phyloP scores from a whole-genome alignment of 2,329 filamentous ascomycete species.

The Paramyrothecium roridum region DNA sequence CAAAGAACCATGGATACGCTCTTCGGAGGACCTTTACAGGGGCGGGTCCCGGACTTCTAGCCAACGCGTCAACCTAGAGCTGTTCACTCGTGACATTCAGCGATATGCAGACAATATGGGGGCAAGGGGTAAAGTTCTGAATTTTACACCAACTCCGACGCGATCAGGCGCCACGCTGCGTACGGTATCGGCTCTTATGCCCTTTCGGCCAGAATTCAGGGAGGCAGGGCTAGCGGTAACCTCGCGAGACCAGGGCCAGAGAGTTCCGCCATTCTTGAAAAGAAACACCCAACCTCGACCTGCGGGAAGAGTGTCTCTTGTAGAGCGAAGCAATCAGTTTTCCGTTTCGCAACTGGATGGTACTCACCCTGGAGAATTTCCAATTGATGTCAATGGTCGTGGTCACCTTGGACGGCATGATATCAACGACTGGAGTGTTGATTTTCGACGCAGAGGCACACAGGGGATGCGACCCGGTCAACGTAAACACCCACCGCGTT shows the following conservation, averaged over 20 bases:
- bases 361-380: not conserved
- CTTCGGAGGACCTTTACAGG: constrained; percentile 3
- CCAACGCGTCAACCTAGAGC: constrained; percentile 36
- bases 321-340: not conserved
- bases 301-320: no score
- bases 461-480: not conserved
- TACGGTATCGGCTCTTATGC: constrained; percentile 51
- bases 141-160: constrained; percentile 35
- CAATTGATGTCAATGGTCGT: not conserved
- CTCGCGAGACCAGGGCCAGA: constrained; percentile 41
- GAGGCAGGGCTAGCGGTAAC: constrained; percentile 55
- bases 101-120: constrained; percentile 28
- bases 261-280: constrained; percentile 8
- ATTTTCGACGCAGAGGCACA: not conserved
- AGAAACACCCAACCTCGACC: not conserved
- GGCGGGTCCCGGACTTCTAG: constrained; percentile 39
- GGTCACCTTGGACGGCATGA: not conserved
- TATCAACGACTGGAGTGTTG: not conserved
- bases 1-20: not conserved
- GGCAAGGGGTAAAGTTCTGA: constrained; percentile 31
- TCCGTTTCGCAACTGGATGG: not conserved
- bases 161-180: constrained; percentile 41
- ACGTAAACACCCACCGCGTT: constrained; percentile 1
- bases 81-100: constrained; percentile 26
- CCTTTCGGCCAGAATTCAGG: constrained; percentile 50